Evolutionary conservation across 768 basidiomycete species (phyloP), one percentile per base, ranked within the genome.

Genomic region (Suillus paluster): DNA sequence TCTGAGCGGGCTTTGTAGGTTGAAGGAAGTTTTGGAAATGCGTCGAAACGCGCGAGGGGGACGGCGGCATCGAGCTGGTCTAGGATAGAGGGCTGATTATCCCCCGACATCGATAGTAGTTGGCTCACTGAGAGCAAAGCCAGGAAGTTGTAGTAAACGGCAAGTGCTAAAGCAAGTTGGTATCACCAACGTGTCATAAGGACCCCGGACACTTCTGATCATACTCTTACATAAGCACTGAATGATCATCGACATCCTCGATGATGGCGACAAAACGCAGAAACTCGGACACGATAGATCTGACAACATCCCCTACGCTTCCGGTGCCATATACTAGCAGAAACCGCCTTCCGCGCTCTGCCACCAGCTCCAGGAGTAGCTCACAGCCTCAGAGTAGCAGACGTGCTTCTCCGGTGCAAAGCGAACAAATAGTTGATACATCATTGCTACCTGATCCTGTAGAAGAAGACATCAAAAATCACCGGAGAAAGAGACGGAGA

Each of bases 21-120:
- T 23, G 89, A 84, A 12, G 90, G 89, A 14, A 94, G 80, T 75
- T 95, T 94, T 53, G 92, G 90, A 71, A 95, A 95, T 0, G 93
- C 92, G 80, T 95, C 93, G 77, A 94, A 90, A 64, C 86, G 78
- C 39, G 86, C 83, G 42, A 94, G 78, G n/a, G 86, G 83, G 4
- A 86, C 84, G 34, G 82, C 80, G 17, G 80, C 73, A 74, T 92
- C 89, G 65, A 92, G 83, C 69, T 85, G 86, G 68, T 82, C 81
- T 64, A 91, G 82, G 59, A 90, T 64, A 3, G 83, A 74, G 15
- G 70, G 66, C 23, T 63, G 63, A 7, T 50, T n/a, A 11, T 71
- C 69, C 34, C 2, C 60, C n/a, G 45, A 58, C 55, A 33, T 58
- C 12, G 59, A 41, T 59, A 36, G 25, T 58, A 17, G 21, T 33